Evolutionary conservation across 495 filamentous ascomycete species (phyloP).

Genomic region (Oleoguttula mirabilis): DNA sequence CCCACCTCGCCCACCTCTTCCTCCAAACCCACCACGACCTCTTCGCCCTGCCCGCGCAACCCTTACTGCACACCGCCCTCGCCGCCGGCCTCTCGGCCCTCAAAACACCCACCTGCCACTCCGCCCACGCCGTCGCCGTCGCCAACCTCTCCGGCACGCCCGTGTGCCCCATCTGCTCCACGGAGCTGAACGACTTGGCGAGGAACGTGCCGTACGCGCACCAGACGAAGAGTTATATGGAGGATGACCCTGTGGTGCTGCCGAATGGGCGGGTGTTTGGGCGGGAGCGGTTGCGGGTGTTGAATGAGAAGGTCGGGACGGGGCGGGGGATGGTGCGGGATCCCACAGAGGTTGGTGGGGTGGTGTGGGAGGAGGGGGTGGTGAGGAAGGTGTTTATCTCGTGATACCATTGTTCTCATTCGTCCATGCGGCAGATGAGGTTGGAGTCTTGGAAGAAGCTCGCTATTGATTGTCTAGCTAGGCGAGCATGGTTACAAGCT

Average conservation of each 20-base stretch:
- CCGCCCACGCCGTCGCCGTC: constrained; percentile 42
- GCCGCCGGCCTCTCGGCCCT: constrained; percentile 86
- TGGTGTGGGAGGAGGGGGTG: constrained; percentile 45
- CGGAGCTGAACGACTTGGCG: constrained; percentile 84
- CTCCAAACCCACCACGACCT: constrained; percentile 76
- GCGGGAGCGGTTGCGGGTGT: constrained; percentile 55
- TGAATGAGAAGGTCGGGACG: constrained; percentile 62
- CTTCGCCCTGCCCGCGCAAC: constrained; percentile 66
- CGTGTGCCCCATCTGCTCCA: constrained; percentile 93
- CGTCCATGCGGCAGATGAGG: no score
- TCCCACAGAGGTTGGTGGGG: constrained; percentile 51
- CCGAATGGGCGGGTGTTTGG: constrained; percentile 85
- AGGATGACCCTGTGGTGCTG: constrained; percentile 71
- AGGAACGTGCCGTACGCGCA: constrained; percentile 83
- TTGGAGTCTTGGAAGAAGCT: no score
- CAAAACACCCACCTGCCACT: constrained; percentile 92
- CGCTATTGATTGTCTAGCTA: no score
- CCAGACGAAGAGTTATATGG: constrained; percentile 83
- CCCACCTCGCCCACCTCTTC: constrained; percentile 66
- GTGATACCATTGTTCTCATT: constrained; percentile 26
- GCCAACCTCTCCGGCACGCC: constrained; percentile 24
- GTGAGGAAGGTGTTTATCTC: constrained; percentile 88
- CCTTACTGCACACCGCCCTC: constrained; percentile 83
- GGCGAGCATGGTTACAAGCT: no score
- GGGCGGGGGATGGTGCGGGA: constrained; percentile 62